Evolutionary conservation across 164 flowering plant genomes (phyloP).

Genomic region (Tetracentron sinense): DNA sequence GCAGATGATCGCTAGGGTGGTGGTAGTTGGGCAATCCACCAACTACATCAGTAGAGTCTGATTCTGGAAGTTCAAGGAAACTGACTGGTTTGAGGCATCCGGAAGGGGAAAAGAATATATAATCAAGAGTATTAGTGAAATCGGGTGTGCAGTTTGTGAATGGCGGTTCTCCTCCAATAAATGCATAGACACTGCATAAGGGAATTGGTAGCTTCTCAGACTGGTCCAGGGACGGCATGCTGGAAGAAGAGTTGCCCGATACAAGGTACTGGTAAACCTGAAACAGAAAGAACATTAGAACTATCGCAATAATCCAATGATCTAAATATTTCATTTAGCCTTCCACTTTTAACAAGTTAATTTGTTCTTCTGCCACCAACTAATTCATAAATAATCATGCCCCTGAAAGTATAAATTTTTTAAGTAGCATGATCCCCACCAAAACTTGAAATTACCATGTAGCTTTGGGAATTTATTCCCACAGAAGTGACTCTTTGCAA

Average conservation of each 20-base stretch:
- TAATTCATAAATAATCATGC: too few species aligned
- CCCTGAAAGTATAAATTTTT: too few species aligned
- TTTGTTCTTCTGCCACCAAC: too few species aligned
- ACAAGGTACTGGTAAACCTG: slow-evolving; percentile 77
- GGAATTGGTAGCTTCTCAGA: slow-evolving; percentile 52
- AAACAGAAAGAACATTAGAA: slow-evolving; percentile 11
- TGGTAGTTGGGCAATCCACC: slow-evolving; percentile 84
- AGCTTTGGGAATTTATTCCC: too few species aligned
- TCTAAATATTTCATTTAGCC: too few species aligned
- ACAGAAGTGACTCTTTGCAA: too few species aligned
- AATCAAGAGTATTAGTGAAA: slow-evolving; percentile 86
- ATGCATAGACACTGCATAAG: slow-evolving; percentile 59
- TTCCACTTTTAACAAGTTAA: too few species aligned
- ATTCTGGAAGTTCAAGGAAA: slow-evolving; percentile 68
- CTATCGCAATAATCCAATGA: background rate
- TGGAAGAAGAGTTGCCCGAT: slow-evolving; percentile 41
- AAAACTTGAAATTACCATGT: too few species aligned
- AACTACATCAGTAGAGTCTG: slow-evolving; percentile 52
- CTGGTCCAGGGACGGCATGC: slow-evolving; percentile 14
- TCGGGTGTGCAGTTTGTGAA: slow-evolving; percentile 95
- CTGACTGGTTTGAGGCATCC: slow-evolving; percentile 54
- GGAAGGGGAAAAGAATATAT: slow-evolving; percentile 65
- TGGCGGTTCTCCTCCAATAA: slow-evolving; percentile 74
- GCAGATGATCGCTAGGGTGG: slow-evolving; percentile 96
- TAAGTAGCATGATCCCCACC: too few species aligned